Evolutionary conservation across 2,329 filamentous ascomycete species (phyloP), one percentile per base, ranked within the genome.

Genomic region (Pseudonectria buxi): DNA sequence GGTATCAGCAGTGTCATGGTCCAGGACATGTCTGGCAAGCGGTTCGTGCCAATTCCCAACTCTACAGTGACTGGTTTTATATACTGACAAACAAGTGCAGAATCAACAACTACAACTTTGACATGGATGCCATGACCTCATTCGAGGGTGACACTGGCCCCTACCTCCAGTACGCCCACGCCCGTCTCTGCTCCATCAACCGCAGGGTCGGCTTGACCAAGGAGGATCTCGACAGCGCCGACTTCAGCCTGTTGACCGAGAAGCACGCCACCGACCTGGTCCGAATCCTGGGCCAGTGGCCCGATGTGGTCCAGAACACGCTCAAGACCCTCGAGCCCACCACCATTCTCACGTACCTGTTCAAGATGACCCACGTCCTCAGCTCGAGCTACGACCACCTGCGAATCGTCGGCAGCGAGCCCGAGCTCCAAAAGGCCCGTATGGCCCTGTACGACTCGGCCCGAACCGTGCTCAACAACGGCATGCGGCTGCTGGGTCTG

Each of bases 1-100:
- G 92, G 90, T 45, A 95, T 96, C 57, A 89, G 84, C 46, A 83
- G 85, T 56, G 90, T 96, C 56, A 96, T 96, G 88, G 87, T 95
- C 14, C 90, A 96, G 64, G 92, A 96, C 57, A 95, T 96, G 87
- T 84, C 78, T 47, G 92, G 90, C 59, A 96, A 95, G 77, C 78
- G 86, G 81, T 83, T 63, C 46, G 73, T 49, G 18, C 18, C n/a
- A 27, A 30, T 5, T 18, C 5, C 14, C 24, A 6, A 14, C 14
- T 9, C 1, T 3, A 6, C 4, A 9, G 1, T 13, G 12, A 6
- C 1, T 3, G 0, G 4, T 6, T 14, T n/a, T 14, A 2, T 27
- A 16, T 35, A 14, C 40, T 48, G 26, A 51, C 36, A 1, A 14
- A 54, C 2, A 10, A n/a, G n/a, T 28, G 14, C 24, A 62, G 77